phyloP scores from a whole-genome alignment of 177 flowering plant species.

The Vitis hybrid region DNA sequence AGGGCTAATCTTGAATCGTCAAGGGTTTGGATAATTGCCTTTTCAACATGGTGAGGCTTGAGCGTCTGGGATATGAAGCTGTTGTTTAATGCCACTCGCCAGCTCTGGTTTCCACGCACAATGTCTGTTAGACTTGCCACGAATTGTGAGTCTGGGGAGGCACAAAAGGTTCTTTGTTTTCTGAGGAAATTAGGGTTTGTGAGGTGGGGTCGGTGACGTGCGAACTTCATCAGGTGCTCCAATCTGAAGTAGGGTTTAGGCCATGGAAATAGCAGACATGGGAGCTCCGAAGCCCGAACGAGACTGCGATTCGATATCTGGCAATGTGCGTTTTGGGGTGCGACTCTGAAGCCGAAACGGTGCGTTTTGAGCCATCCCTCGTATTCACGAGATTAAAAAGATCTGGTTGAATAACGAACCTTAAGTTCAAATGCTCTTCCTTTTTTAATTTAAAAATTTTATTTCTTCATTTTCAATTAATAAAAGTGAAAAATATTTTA shows the following conservation, averaged over 20 bases:
- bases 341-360: no score
- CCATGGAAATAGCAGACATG: no score
- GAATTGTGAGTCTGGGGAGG: conserved; percentile 24
- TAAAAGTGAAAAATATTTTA: no score
- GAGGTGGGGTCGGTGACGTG: conserved; percentile 9
- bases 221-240: conserved; percentile 19
- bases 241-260: neutral
- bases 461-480: no score
- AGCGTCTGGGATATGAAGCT: conserved; percentile 34
- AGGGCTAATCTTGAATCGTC: conserved; percentile 70
- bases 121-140: conserved; percentile 28
- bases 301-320: no score
- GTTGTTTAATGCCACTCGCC: conserved; percentile 50
- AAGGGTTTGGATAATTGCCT: conserved; percentile 44
- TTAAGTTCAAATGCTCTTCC: no score
- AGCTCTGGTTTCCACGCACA: conserved; percentile 49
- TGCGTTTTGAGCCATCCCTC: no score
- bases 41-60: conserved; percentile 66
- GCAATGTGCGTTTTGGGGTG: no score
- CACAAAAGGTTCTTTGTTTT: conserved; percentile 17
- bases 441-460: no score
- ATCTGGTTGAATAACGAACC: no score
- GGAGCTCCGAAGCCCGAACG: no score
- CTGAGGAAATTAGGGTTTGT: conserved; percentile 3
- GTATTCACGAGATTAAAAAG: no score